A percentile compares a stretch with the other conserved stretches of the same genome.
phyloP scores from a whole-genome alignment of 768 basidiomycete species.

The Panaeolus papilionaceus region DNA sequence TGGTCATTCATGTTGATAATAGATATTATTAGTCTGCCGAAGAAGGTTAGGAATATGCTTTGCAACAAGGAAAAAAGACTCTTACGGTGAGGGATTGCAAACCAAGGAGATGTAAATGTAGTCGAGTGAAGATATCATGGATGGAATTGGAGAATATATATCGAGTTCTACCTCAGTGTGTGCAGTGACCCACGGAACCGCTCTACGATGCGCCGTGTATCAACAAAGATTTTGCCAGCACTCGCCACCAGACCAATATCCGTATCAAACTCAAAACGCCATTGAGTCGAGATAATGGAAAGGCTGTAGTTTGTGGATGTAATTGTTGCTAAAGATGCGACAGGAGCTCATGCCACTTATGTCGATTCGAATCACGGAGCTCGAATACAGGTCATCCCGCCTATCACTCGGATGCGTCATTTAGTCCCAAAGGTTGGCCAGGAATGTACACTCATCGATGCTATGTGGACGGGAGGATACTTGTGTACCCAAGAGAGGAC shows the following conservation, averaged over 20 bases:
- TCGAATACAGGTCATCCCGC: not conserved
- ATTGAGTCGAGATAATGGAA: not conserved
- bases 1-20: not conserved
- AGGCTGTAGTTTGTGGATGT: conserved; percentile 5
- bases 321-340: not conserved
- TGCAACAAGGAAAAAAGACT: not conserved
- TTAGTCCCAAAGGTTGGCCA: not conserved
- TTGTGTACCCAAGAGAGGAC: not conserved
- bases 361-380: not conserved
- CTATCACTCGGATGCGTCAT: not conserved
- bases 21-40: not conserved
- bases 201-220: not conserved
- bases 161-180: not conserved
- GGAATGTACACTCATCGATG: not conserved
- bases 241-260: not conserved
- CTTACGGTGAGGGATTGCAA: not conserved
- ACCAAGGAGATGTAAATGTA: not conserved
- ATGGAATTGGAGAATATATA: conserved; percentile 1
- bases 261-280: not conserved
- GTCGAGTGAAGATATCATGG: not conserved
- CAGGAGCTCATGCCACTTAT: conserved; percentile 5
- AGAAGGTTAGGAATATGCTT: not conserved
- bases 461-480: not conserved
- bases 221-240: not conserved
- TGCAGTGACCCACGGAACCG: not conserved